Evolutionary conservation across 176 grass and related monocot genomes (phyloP).

Genomic region (Stipa capillata): DNA sequence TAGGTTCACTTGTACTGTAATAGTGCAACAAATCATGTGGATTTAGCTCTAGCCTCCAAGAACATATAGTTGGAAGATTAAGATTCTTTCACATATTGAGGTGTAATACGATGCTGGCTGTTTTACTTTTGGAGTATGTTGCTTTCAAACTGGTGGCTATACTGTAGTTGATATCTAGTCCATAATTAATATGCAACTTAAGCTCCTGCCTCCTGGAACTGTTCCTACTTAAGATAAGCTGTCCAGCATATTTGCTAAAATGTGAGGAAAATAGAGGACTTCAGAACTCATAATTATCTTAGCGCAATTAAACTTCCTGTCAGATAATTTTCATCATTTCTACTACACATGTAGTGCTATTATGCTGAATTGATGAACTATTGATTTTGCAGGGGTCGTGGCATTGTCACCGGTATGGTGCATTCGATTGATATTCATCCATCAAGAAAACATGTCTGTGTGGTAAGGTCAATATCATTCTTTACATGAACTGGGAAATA

Average conservation of each 20-base stretch:
- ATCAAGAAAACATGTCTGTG: constrained; percentile 88
- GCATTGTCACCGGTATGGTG: constrained; percentile 47
- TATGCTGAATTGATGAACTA: constrained; percentile 6
- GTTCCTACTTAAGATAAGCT: background rate
- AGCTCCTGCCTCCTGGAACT: background rate
- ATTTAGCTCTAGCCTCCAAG: background rate
- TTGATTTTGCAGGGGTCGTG: constrained; percentile 45
- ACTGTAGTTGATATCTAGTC: background rate
- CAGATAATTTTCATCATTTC: background rate
- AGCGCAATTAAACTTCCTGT: background rate
- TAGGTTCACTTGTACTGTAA: background rate
- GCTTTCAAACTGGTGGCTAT: background rate
- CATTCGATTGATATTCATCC: constrained; percentile 92
- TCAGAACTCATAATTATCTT: background rate
- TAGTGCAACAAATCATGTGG: background rate
- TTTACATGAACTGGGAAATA: background rate
- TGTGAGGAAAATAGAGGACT: background rate
- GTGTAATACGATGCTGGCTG: background rate
- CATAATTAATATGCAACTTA: background rate
- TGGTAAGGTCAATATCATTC: constrained; percentile 35
- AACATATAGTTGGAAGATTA: background rate
- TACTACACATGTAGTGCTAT: background rate
- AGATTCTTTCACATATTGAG: background rate
- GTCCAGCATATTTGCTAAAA: background rate
- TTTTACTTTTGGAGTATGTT: background rate